Evolutionary conservation across 176 grass and related monocot species (phyloP).

Genomic region (Olyra latifolia): DNA sequence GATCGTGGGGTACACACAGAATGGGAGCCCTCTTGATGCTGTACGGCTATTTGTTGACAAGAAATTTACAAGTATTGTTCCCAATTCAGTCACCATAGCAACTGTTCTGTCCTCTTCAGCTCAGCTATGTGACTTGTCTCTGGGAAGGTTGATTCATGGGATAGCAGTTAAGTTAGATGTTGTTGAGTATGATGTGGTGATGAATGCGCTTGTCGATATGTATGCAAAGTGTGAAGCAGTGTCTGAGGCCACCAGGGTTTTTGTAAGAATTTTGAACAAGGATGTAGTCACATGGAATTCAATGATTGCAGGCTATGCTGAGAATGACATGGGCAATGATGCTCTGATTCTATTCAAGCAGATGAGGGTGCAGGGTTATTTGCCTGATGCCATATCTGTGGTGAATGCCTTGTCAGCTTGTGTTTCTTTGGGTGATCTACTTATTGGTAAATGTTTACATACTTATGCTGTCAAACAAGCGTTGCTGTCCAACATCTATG

Average conservation of each 20-base stretch:
- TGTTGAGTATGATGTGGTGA: conserved; percentile 31
- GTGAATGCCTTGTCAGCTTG: conserved; percentile 60
- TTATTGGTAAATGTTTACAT: conserved; percentile 56
- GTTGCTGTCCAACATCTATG: conserved; percentile 54
- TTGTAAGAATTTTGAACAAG: conserved; percentile 43
- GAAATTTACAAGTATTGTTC: conserved; percentile 39
- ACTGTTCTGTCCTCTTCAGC: conserved; percentile 57
- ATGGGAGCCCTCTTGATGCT: conserved; percentile 52
- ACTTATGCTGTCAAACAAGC: conserved; percentile 47
- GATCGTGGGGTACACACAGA: conserved; percentile 70
- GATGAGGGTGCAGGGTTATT: conserved; percentile 44
- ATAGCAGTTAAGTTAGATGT: conserved; percentile 47
- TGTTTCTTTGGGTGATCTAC: conserved; percentile 50
- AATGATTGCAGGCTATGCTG: conserved; percentile 52
- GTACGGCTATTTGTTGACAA: conserved; percentile 42
- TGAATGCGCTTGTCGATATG: conserved; percentile 62
- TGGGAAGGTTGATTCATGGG: conserved; percentile 57
- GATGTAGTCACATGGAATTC: conserved; percentile 72
- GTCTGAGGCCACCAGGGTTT: conserved; percentile 44
- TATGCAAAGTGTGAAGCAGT: conserved; percentile 58
- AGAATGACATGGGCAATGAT: conserved; percentile 54
- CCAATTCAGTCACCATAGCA: conserved; percentile 53
- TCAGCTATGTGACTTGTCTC: conserved; percentile 37
- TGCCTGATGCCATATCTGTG: conserved; percentile 59
- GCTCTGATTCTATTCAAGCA: conserved; percentile 52